A percentile compares a stretch with the other conserved stretches of the same genome.
phyloP scores from a whole-genome alignment of 2,329 filamentous ascomycete species.

The Colletotrichum paranaense region DNA sequence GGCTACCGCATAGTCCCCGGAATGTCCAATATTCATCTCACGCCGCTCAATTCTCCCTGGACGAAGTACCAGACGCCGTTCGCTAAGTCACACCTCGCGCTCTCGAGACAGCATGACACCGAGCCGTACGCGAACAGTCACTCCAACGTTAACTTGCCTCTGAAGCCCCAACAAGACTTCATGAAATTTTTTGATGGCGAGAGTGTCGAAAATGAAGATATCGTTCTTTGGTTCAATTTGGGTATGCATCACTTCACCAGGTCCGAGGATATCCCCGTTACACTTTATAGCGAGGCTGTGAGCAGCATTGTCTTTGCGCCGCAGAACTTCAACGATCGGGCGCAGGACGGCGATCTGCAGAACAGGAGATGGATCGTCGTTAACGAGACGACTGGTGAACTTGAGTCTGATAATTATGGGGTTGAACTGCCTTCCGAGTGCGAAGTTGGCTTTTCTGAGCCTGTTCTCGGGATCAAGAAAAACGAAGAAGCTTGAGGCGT shows the following conservation, averaged over 20 bases:
- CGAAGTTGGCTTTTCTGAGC: conserved; percentile 42
- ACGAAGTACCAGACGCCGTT: conserved; percentile 53
- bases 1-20: conserved; percentile 98
- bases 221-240: conserved; percentile 60
- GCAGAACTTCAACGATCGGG: conserved; percentile 46
- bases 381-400: conserved; percentile 37
- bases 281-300: conserved; percentile 46
- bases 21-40: conserved; percentile 82
- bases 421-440: conserved; percentile 44
- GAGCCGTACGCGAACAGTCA: conserved; percentile 33
- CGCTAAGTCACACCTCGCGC: conserved; percentile 58
- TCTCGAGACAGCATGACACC: conserved; percentile 39
- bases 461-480: conserved; percentile 37
- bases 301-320: conserved; percentile 47
- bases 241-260: conserved; percentile 57
- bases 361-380: conserved; percentile 48
- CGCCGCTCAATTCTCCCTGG: conserved; percentile 54
- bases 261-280: conserved; percentile 43
- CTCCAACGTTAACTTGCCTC: conserved; percentile 34
- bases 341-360: conserved; percentile 49
- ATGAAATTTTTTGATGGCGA: conserved; percentile 52
- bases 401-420: conserved; percentile 46
- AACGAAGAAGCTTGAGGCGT: not conserved
- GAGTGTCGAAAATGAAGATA: conserved; percentile 47
- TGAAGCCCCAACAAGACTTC: conserved; percentile 56